Base-by-base conservation (phyloP, 257 asterid genomes). In the Marsdenia floribunda region DNA sequence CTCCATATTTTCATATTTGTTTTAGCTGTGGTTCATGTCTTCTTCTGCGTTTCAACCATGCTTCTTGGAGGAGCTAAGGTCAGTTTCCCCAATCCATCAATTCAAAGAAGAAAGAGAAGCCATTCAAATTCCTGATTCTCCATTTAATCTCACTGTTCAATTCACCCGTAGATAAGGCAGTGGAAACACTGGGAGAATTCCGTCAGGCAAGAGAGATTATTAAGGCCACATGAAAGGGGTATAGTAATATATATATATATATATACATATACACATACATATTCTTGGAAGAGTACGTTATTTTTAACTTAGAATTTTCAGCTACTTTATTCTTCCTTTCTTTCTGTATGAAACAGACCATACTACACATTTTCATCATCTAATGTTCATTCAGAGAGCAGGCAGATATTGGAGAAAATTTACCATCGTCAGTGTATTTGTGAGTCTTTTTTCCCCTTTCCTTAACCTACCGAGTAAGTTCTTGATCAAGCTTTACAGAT, bases 1-100 rank as follows among this genome's bases (percentile, higher is more conserved):
- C 95, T 94, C 70, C 97, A 94, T 81, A 91, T 94, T 50, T 90
- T 94, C 87, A 86, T 92, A 76, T 94, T 94, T 77, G 93, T 94
- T 15, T 72, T 94, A 78, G 97, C 97, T 1, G 86, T 94, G 57
- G 93, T 82, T 81, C 96, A 92, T 75, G 97, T 89, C 11, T 10
- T 88, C 77, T 90, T 83, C 80, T 90, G 97, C 70, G 96, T 88
- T 61, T 74, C 87, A 40, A 90, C 97, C 78, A 80, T 90, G 91
- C 84, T 84, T 81, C 96, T 92, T 22, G 97, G 97, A 74, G 80
- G 87, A 40, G 61, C 80, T 24, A 85, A 85, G 96, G 99, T 93
- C 80, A 44, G n/a, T 16, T 44, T 26, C 2, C 7, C 58, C 57
- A 52, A 52, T 53, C 54, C 11, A 49, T 29, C 46, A 40, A 3